A percentile compares a stretch with the other conserved stretches of the same genome.
Evolutionary conservation across 805 yeast species (phyloP).

Genomic region (Jamesozyma jinghongensis): DNA sequence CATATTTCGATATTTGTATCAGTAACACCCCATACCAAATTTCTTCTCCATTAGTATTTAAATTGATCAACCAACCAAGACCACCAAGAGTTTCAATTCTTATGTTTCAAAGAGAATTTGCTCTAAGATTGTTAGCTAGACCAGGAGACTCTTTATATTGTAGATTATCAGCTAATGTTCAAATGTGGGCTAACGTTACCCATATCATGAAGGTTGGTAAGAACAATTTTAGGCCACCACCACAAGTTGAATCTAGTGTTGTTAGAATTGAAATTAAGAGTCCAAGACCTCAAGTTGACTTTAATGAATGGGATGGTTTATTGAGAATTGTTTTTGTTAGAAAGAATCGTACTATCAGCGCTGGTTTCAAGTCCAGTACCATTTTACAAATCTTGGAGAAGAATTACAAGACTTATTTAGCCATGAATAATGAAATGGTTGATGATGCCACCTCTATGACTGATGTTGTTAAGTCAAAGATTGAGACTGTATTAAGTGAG

Average conservation of each 20-base stretch:
- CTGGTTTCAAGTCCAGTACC: conserved; percentile 80
- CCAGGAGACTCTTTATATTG: conserved; percentile 96
- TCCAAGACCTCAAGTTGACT: conserved; percentile 92
- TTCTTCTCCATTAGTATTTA: conserved; percentile 92
- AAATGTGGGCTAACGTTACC: conserved; percentile 99
- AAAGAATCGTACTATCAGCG: conserved; percentile 85
- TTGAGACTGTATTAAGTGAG: conserved; percentile 63
- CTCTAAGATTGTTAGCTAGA: conserved; percentile 82
- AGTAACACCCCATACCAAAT: conserved; percentile 97
- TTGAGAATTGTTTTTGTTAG: conserved; percentile 86
- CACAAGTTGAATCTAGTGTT: conserved; percentile 94
- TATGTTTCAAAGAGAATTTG: conserved; percentile 98
- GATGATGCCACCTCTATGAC: conserved; percentile 34
- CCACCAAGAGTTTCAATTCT: conserved; percentile 93
- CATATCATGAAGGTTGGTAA: conserved; percentile 98
- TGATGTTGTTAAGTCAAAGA: conserved; percentile 52
- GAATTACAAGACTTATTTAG: conserved; percentile 73
- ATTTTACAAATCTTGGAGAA: conserved; percentile 75
- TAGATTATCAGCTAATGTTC: conserved; percentile 91
- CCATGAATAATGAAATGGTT: conserved; percentile 38
- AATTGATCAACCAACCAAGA: conserved; percentile 76
- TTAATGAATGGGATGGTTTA: conserved; percentile 94
- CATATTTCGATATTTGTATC: conserved; percentile 91
- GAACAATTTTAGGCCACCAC: conserved; percentile 96
- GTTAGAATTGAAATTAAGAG: conserved; percentile 85